Percentiles rank a stretch among this genome's conserved stretches.
phyloP scores from a whole-genome alignment of 257 asterid species.

The Sherardia arvensis region DNA sequence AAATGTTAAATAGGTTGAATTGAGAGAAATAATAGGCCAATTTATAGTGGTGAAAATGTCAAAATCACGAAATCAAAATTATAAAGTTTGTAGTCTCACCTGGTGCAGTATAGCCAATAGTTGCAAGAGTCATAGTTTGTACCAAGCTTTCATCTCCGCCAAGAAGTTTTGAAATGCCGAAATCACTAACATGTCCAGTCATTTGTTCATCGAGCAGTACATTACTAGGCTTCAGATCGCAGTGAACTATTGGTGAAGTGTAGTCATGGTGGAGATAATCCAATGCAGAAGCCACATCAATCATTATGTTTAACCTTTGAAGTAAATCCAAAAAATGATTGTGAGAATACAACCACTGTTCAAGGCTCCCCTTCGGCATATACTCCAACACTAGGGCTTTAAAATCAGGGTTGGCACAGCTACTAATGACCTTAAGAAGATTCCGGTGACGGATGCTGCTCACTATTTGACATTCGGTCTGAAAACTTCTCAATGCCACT shows the following conservation, averaged over 20 bases:
- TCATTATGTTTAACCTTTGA: background rate
- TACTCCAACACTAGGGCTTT: slow-evolving; percentile 5
- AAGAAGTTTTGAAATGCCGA: slow-evolving; percentile 5
- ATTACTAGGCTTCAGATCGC: slow-evolving; percentile 9
- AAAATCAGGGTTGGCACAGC: slow-evolving; percentile 4
- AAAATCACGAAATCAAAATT: background rate
- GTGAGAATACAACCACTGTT: slow-evolving; percentile 1
- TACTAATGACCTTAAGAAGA: slow-evolving; percentile 6
- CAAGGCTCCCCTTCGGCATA: slow-evolving; percentile 8
- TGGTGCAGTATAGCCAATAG: slow-evolving; percentile 8
- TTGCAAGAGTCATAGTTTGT: background rate
- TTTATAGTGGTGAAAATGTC: no score
- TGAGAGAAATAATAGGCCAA: no score
- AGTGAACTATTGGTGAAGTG: background rate
- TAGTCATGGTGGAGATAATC: background rate
- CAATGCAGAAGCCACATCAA: background rate
- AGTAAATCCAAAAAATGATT: background rate
- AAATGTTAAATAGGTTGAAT: no score
- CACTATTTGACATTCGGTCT: background rate
- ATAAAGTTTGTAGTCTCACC: background rate
- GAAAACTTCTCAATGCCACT: background rate
- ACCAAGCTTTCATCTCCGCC: background rate
- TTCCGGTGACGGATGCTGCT: background rate
- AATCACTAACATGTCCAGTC: background rate
- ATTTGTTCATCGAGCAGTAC: background rate